Percentiles rank a stretch among this genome's conserved stretches.
These are phyloP conservation scores for Paracorniculantispora psalliotae DNA, from an alignment of 2,329 filamentous ascomycete species.

Conservation along the genomic window DNA sequence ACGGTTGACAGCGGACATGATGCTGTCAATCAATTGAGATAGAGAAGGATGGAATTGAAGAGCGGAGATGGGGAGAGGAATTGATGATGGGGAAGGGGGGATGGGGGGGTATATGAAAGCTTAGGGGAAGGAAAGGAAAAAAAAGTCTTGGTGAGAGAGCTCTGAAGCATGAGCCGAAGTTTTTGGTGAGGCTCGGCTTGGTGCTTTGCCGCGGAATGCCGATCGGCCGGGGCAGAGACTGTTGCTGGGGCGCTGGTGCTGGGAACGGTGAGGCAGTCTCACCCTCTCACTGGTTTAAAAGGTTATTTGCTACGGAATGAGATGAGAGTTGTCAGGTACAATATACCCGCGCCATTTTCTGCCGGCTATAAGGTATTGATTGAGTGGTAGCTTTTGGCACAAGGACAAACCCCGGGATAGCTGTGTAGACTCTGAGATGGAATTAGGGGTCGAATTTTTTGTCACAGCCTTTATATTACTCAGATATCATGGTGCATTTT, in stretches of 20 bases:
- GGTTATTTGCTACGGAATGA: background rate
- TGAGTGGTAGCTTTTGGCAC: too few species aligned
- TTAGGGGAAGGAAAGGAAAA: background rate
- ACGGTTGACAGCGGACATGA: constrained; percentile 52
- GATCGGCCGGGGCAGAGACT: constrained; percentile 3
- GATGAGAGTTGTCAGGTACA: background rate
- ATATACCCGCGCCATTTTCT: background rate
- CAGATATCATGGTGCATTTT: background rate
- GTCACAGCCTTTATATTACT: background rate
- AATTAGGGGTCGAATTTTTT: too few species aligned
- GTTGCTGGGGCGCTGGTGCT: background rate
- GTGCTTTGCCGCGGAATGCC: constrained; percentile 13
- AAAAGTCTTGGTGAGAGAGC: background rate
- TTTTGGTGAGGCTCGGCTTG: constrained; percentile 11
- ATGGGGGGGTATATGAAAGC: background rate
- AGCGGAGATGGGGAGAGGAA: constrained; percentile 1
- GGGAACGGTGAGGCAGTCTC: background rate
- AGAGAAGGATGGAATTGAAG: background rate
- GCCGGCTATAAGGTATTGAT: background rate
- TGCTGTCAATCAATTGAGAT: constrained; percentile 16
- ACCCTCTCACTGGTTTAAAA: too few species aligned
- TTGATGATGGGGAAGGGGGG: too few species aligned
- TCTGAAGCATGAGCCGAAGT: constrained; percentile 11
- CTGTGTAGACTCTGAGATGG: too few species aligned
- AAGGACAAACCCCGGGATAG: too few species aligned